These are phyloP conservation scores for Colletotrichum agaves DNA, from an alignment of 2,329 filamentous ascomycete species.

Conservation along the genomic window DNA sequence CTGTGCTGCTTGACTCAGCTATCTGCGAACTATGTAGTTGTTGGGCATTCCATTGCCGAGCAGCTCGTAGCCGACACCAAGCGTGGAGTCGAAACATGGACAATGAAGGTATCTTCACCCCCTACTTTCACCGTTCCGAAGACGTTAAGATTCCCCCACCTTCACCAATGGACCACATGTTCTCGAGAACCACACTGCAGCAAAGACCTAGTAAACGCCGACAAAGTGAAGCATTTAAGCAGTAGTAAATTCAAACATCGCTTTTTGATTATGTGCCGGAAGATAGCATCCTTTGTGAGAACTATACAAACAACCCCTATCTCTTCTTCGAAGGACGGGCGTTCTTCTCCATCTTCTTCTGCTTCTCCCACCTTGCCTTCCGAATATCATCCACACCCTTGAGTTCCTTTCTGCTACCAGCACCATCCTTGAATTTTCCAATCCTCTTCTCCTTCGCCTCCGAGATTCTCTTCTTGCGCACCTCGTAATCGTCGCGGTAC, in stretches of 20 bases:
- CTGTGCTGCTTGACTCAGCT: too few species aligned
- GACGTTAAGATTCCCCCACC: too few species aligned
- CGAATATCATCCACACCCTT: constrained; percentile 86
- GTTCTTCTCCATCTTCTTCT: constrained; percentile 87
- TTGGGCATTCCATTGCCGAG: too few species aligned
- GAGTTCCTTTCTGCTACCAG: constrained; percentile 80
- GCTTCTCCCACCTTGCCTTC: constrained; percentile 81
- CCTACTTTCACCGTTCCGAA: too few species aligned
- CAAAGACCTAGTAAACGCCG: too few species aligned
- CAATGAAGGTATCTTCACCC: too few species aligned
- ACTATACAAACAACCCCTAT: neutral
- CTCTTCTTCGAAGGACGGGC: constrained; percentile 75
- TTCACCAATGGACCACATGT: too few species aligned
- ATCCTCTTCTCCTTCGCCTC: constrained; percentile 88
- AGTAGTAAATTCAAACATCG: neutral
- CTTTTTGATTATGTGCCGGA: neutral
- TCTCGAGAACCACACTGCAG: too few species aligned
- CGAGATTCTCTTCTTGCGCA: constrained; percentile 87
- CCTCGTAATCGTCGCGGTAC: constrained; percentile 89
- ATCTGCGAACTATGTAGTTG: too few species aligned
- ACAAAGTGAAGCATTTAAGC: too few species aligned
- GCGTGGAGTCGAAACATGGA: too few species aligned
- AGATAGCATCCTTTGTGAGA: neutral
- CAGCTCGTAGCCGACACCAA: too few species aligned
- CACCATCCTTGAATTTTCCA: constrained; percentile 77